Evolutionary conservation across 2,329 filamentous ascomycete genomes (phyloP).

Genomic region (Diaporthe citriasiana): DNA sequence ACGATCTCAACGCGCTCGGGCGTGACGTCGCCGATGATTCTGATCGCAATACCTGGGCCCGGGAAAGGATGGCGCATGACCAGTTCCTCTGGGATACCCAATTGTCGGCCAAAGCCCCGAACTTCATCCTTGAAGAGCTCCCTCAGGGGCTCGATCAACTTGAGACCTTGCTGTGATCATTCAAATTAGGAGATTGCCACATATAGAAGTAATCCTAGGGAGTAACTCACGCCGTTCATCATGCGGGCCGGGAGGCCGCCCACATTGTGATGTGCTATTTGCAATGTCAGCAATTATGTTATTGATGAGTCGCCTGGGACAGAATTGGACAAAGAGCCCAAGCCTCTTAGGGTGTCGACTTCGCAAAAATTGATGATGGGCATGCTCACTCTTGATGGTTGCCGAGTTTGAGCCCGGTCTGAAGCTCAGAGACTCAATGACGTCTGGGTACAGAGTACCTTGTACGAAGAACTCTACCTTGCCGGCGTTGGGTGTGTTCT

Average conservation of each 20-base stretch:
- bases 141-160: constrained; percentile 83
- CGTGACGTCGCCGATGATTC: constrained; percentile 88
- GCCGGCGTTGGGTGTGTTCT: constrained; percentile 75
- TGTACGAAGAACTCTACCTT: constrained; percentile 91
- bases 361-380: not conserved
- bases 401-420: constrained; percentile 59
- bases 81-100: constrained; percentile 80
- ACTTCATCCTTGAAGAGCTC: constrained; percentile 91
- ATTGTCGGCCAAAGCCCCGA: constrained; percentile 75
- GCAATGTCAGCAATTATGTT: constrained; percentile 37
- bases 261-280: constrained; percentile 59
- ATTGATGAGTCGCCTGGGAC: no score
- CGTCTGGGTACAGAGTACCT: constrained; percentile 87
- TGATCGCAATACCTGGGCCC: constrained; percentile 77
- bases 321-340: no score
- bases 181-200: constrained; percentile 33
- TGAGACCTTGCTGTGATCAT: constrained; percentile 56
- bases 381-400: constrained; percentile 59
- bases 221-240: constrained; percentile 52
- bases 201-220: no score
- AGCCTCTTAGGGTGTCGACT: no score
- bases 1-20: constrained; percentile 83
- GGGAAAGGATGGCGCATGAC: constrained; percentile 86
- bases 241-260: constrained; percentile 58
- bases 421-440: constrained; percentile 64